Base-by-base conservation (phyloP, 768 basidiomycete species). In the Baorangia bicolor region DNA sequence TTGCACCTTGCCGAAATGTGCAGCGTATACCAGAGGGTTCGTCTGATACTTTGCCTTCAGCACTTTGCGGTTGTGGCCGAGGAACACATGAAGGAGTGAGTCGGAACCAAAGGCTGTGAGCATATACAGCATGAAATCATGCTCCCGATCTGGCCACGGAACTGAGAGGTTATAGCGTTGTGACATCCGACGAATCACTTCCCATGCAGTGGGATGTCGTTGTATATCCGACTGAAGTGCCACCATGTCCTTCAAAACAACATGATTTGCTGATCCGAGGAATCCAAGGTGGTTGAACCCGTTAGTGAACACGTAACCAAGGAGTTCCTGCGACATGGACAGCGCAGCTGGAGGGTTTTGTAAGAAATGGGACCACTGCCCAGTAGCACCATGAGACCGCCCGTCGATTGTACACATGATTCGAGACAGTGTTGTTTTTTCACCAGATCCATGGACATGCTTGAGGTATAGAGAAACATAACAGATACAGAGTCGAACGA, bases 11-110 rank as follows among this genome's bases (percentile, higher is more conserved):
- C 52, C 51, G 8, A 60, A 60, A 8, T 60, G 25, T 21, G 59
- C 52, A 18, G 52, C 58, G 16, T 60, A 59, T 27, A 60, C 18
- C 30, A 60, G 35, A 3, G 59, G 59, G 18, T 60, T 60, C 14
- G 49, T 55, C 34, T 18, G 39, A 25, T 52, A 2, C 27, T 20
- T 48, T 20, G 37, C 18, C 16, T 33, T 16, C n/a, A 41, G 8
- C 18, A 41, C 3, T 1, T 20, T 44, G 11, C 11, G 25, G 2
- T 10, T 6, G 23, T 6, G 35, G 12, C 34, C 38, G 9, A 64
- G 51, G 23, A 49, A 56, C 3, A 39, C 42, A 11, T 25, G 38
- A 14, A 63, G 44, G 2, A 59, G 58, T 2, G 45, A 34, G 7
- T 23, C 33, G 11, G 61, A 41, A 38, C 23, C 42, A 23, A 51